Conservation (phyloP, 257 asterid genomes). For the Thymus mandschuricus region DNA sequence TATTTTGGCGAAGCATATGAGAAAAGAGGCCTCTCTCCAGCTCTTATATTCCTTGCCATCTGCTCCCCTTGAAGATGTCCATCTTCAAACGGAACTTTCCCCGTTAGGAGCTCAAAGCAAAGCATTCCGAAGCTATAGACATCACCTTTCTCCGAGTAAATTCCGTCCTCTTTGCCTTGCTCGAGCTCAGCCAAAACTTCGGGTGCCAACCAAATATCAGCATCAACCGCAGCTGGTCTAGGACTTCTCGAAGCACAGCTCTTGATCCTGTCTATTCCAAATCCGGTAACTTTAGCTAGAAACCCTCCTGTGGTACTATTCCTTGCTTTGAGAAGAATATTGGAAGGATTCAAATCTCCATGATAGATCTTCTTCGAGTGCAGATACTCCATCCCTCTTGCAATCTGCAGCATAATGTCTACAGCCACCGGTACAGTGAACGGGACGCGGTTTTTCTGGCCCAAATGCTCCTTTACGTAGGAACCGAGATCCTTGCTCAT, state of each 20-base stretch:
- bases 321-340: slow-evolving; percentile 66
- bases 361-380: slow-evolving; percentile 72
- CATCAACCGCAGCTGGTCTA: slow-evolving; percentile 38
- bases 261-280: slow-evolving; percentile 52
- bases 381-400: slow-evolving; percentile 86
- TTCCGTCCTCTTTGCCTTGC: slow-evolving; percentile 38
- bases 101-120: slow-evolving; percentile 77
- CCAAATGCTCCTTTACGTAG: slow-evolving; percentile 58
- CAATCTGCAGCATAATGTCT: slow-evolving; percentile 85
- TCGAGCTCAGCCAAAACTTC: slow-evolving; percentile 75
- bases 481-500: slow-evolving; percentile 67
- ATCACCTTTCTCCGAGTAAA: slow-evolving; percentile 74
- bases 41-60: slow-evolving; percentile 66
- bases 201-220: slow-evolving; percentile 81
- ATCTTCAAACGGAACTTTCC: slow-evolving; percentile 80
- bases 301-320: slow-evolving; percentile 52
- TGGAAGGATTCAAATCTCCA: slow-evolving; percentile 78
- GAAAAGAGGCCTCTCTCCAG: slow-evolving; percentile 90
- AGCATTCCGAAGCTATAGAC: slow-evolving; percentile 89
- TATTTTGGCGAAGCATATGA: slow-evolving; percentile 77
- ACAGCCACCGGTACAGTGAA: slow-evolving; percentile 69
- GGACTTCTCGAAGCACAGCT: slow-evolving; percentile 39
- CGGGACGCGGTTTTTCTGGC: slow-evolving; percentile 59
- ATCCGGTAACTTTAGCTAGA: slow-evolving; percentile 66
- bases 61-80: slow-evolving; percentile 78